A percentile compares a stretch with the other conserved stretches of the same genome.
phyloP scores from a whole-genome alignment of 176 grass and related monocot genomes.

The Alloteropsis semialata region DNA sequence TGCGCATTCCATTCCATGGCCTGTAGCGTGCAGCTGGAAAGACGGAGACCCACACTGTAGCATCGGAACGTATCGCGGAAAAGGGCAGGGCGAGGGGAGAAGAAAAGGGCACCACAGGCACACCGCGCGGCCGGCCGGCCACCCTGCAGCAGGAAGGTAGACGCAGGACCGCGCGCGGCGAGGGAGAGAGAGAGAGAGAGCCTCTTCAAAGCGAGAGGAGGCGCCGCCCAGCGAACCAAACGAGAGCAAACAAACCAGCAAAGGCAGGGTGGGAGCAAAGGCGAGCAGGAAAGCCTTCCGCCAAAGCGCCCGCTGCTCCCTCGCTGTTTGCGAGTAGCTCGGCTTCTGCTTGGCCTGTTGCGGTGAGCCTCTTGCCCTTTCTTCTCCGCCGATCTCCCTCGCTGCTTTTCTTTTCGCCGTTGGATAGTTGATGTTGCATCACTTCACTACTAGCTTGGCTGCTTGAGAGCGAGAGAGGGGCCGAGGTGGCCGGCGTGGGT shows the following conservation, averaged over 20 bases:
- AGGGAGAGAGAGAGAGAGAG: slow-evolving; percentile 2
- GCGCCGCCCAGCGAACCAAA: slow-evolving; percentile 20
- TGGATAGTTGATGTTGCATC: slow-evolving; percentile 23
- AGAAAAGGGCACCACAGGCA: neutral
- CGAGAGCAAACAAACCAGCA: neutral
- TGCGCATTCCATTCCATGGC: slow-evolving; percentile 9
- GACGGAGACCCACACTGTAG: slow-evolving; percentile 24
- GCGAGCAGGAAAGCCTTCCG: slow-evolving; percentile 41
- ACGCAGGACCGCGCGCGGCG: neutral
- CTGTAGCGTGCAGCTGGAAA: slow-evolving; percentile 25
- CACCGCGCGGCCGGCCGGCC: neutral
- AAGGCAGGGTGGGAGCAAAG: slow-evolving; percentile 26
- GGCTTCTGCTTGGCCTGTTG: slow-evolving; percentile 26
- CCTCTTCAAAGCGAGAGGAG: neutral
- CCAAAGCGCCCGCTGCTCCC: slow-evolving; percentile 24
- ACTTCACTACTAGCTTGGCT: neutral
- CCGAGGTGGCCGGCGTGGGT: slow-evolving; percentile 22
- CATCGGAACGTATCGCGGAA: slow-evolving; percentile 12
- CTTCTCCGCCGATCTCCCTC: slow-evolving; percentile 6
- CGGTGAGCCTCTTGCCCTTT: slow-evolving; percentile 39
- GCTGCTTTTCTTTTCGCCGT: neutral
- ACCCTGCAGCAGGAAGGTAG: slow-evolving; percentile 22
- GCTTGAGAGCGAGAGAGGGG: neutral
- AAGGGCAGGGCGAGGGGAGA: neutral
- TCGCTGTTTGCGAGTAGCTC: neutral